phyloP scores from a whole-genome alignment of 2,329 filamentous ascomycete genomes.

The Paecilomyces fulvus region DNA sequence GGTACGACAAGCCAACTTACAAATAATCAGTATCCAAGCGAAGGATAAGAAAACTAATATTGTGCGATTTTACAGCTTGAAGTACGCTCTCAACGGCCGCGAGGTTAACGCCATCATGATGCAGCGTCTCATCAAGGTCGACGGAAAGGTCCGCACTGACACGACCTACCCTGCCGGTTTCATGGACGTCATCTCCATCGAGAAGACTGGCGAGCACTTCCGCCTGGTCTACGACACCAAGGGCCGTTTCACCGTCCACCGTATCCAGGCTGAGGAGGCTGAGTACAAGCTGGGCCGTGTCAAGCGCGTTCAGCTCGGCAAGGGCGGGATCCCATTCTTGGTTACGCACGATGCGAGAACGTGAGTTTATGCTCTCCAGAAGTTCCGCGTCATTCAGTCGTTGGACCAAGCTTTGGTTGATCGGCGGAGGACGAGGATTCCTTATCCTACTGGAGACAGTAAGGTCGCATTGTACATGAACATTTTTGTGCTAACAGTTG shows the following conservation, averaged over 20 bases:
- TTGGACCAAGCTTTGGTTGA: slow-evolving; percentile 98
- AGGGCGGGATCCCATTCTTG: slow-evolving; percentile 99
- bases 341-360: slow-evolving; percentile 99
- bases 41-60: slow-evolving; percentile 5
- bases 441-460: slow-evolving; percentile 23
- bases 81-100: slow-evolving; percentile 98
- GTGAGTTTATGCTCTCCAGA: slow-evolving; percentile 64
- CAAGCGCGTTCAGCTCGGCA: slow-evolving; percentile 98
- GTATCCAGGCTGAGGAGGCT: slow-evolving; percentile 96
- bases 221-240: slow-evolving; percentile 99
- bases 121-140: slow-evolving; percentile 99
- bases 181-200: slow-evolving; percentile 99
- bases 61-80: slow-evolving; percentile 60
- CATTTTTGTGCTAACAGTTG: slow-evolving; percentile 25
- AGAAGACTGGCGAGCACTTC: slow-evolving; percentile 99
- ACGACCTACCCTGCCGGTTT: slow-evolving; percentile 93
- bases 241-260: slow-evolving; percentile 99
- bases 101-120: slow-evolving; percentile 97
- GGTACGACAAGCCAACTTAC: slow-evolving; percentile 31
- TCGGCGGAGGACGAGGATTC: slow-evolving; percentile 31
- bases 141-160: slow-evolving; percentile 99
- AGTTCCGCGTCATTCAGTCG: slow-evolving; percentile 97
- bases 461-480: slow-evolving; percentile 15
- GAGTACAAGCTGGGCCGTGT: slow-evolving; percentile 99
- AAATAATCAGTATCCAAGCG: neutral